Conservation (phyloP, 129 eudicot species). For the Erigeron canadensis region DNA sequence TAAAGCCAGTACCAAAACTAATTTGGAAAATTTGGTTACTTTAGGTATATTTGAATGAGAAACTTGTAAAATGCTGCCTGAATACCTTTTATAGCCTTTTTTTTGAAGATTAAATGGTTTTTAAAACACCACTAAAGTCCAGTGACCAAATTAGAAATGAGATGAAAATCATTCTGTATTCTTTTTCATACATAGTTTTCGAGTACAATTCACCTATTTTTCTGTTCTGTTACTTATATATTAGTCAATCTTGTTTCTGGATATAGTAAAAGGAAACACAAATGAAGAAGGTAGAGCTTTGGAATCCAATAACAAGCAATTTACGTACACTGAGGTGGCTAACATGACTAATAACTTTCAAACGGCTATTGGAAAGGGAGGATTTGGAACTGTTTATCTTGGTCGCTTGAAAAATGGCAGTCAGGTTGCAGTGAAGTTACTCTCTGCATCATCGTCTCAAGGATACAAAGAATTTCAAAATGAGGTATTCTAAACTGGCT, state of each 20-base stretch:
- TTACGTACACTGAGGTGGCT: conserved; percentile 38
- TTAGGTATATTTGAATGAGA: neutral
- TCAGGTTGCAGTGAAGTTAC: conserved; percentile 45
- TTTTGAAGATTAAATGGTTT: neutral
- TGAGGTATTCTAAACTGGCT: conserved; percentile 10
- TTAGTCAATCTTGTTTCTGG: conserved; percentile 2
- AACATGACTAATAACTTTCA: conserved; percentile 41
- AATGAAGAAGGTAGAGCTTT: conserved; percentile 34
- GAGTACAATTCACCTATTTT: conserved; percentile 7
- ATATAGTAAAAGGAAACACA: conserved; percentile 19
- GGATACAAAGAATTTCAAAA: conserved; percentile 36
- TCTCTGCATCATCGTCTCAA: conserved; percentile 37
- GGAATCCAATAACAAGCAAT: conserved; percentile 34
- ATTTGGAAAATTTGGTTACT: neutral
- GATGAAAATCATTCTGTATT: neutral
- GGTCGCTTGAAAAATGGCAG: conserved; percentile 35
- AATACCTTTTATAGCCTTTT: neutral
- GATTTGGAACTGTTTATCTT: conserved; percentile 45
- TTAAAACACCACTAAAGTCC: neutral
- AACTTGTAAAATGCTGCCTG: neutral
- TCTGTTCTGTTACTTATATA: neutral
- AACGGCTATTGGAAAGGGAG: conserved; percentile 42
- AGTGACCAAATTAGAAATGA: neutral
- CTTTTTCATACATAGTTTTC: neutral
- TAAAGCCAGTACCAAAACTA: neutral